phyloP scores from a whole-genome alignment of 2,329 filamentous ascomycete genomes.

The Talaromyces pinophilus region DNA sequence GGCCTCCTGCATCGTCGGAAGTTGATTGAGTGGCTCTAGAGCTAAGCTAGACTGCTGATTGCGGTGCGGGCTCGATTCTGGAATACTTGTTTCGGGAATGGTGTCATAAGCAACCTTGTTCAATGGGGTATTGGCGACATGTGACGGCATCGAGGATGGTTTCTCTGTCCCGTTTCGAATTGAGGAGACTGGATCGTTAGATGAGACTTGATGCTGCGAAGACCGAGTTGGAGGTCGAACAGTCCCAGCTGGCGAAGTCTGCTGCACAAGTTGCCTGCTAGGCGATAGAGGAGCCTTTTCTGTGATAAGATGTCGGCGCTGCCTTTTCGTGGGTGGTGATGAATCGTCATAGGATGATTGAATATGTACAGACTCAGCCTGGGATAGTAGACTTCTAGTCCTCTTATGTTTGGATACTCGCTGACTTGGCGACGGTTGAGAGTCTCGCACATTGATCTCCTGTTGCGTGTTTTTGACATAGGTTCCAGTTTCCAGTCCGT shows the following conservation, averaged over 20 bases:
- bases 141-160: conserved; percentile 43
- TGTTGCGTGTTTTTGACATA: conserved; percentile 33
- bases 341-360: conserved; percentile 19
- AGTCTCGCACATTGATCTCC: conserved; percentile 39
- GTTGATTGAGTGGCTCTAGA: background rate
- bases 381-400: conserved; percentile 16
- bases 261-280: conserved; percentile 8
- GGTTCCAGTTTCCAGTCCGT: conserved; percentile 11
- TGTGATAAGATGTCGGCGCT: conserved; percentile 1
- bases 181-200: conserved; percentile 3
- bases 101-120: conserved; percentile 32
- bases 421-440: conserved; percentile 36
- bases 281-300: conserved; percentile 21
- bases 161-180: conserved; percentile 28
- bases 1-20: conserved; percentile 24
- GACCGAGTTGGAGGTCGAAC: conserved; percentile 28
- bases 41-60: conserved; percentile 1
- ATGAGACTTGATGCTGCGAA: conserved; percentile 20
- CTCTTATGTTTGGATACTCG: conserved; percentile 7
- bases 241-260: conserved; percentile 25
- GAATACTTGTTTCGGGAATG: conserved; percentile 38
- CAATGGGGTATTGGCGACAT: conserved; percentile 44
- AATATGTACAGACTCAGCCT: conserved; percentile 16
- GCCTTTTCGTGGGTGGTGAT: conserved; percentile 17
- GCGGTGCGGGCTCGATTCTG: conserved; percentile 41